phyloP scores from a whole-genome alignment of 768 basidiomycete genomes.

The Trametes gibbosa region DNA sequence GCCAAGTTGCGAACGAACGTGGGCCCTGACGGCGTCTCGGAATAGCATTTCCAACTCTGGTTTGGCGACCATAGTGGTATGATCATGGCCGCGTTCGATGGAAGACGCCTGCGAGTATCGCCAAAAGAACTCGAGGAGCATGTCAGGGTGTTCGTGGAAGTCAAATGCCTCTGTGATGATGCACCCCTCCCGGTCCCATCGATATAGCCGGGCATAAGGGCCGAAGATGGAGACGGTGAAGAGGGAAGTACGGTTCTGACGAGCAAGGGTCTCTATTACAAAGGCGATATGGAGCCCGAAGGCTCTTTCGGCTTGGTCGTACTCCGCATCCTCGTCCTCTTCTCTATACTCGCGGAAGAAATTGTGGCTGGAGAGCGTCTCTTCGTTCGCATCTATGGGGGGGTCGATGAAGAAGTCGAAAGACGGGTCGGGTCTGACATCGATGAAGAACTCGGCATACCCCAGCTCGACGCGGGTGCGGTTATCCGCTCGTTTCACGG shows the following conservation, averaged over 20 bases:
- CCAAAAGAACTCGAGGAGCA: conserved; percentile 31
- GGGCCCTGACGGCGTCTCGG: background rate
- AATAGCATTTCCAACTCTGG: background rate
- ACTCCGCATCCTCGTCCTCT: background rate
- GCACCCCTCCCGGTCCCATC: conserved; percentile 33
- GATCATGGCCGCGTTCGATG: conserved; percentile 27
- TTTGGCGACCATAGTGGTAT: background rate
- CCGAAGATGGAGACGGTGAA: conserved; percentile 32
- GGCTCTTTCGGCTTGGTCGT: background rate
- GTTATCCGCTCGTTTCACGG: background rate
- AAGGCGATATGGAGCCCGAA: background rate
- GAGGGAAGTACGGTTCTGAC: conserved; percentile 28
- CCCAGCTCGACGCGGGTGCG: background rate
- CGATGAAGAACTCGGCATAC: conserved; percentile 14
- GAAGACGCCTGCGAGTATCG: conserved; percentile 21
- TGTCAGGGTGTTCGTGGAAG: conserved; percentile 15
- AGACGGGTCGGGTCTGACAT: background rate
- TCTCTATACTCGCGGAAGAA: background rate
- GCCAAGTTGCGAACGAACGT: background rate
- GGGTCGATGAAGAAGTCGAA: conserved; percentile 14
- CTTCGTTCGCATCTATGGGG: background rate
- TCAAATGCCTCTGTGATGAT: conserved; percentile 31
- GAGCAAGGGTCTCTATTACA: conserved; percentile 7
- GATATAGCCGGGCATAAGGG: conserved; percentile 29
- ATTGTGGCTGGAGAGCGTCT: background rate